These are phyloP conservation scores for Incumbomyces delicatus DNA, from an alignment of 2,329 filamentous ascomycete species.

Conservation along the genomic window DNA sequence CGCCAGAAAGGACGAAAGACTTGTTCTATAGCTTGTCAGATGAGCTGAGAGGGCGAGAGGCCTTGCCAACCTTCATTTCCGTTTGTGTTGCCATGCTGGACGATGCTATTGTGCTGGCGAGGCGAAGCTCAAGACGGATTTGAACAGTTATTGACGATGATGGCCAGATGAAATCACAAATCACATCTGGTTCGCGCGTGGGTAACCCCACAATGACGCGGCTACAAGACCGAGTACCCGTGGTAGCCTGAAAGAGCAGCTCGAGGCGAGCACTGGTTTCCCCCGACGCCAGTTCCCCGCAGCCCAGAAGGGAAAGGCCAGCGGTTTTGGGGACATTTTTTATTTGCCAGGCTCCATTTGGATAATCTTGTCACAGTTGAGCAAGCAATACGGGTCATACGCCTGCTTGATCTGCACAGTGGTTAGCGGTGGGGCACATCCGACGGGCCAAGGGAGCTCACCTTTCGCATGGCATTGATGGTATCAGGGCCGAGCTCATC, in stretches of 20 bases:
- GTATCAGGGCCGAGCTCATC: conserved; percentile 53
- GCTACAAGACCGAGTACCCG: no score
- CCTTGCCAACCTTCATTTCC: conserved; percentile 10
- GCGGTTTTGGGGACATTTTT: not conserved
- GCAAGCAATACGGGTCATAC: conserved; percentile 54
- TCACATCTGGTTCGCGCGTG: not conserved
- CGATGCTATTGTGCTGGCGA: not conserved
- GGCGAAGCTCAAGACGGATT: not conserved
- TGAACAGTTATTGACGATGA: not conserved
- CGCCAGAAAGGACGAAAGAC: conserved; percentile 74
- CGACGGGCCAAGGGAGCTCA: conserved; percentile 27
- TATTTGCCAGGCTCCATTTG: conserved; percentile 33
- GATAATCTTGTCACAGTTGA: conserved; percentile 59
- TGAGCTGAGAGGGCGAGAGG: not conserved
- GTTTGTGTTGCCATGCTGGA: conserved; percentile 12
- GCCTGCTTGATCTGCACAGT: conserved; percentile 48
- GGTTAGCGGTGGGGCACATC: conserved; percentile 14
- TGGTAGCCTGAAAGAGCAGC: not conserved
- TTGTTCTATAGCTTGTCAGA: conserved; percentile 50
- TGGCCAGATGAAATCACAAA: not conserved
- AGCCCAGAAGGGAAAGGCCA: not conserved
- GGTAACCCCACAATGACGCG: no score
- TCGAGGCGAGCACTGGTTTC: not conserved
- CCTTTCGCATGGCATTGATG: conserved; percentile 56
- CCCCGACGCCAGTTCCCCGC: not conserved